These are phyloP conservation scores for Dendrobium chrysotoxum DNA, from an alignment of 106 monocot genomes.

Conservation along the genomic window DNA sequence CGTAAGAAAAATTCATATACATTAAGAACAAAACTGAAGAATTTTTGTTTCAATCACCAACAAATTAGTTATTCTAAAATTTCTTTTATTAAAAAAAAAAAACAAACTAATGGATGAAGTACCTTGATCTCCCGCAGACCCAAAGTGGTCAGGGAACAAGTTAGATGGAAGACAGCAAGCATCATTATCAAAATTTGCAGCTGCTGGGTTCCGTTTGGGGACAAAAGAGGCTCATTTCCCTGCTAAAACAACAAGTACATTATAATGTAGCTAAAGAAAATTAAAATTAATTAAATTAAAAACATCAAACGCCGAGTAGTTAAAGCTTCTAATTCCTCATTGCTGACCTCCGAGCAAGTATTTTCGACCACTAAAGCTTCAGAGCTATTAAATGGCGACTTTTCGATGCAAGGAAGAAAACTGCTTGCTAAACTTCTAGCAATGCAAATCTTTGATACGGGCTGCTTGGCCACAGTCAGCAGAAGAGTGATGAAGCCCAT, in stretches of 20 bases:
- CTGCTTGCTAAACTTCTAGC: background rate
- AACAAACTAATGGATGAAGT: background rate
- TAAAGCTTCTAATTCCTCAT: background rate
- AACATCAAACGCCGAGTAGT: background rate
- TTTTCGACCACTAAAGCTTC: background rate
- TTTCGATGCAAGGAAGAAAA: conserved; percentile 17
- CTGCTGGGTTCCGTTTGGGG: conserved; percentile 8
- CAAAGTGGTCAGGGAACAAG: conserved; percentile 9
- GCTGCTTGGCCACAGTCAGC: conserved; percentile 16
- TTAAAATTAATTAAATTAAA: background rate
- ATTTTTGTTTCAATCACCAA: background rate
- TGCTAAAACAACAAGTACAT: background rate
- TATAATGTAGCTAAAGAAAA: background rate
- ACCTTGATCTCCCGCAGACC: conserved; percentile 16
- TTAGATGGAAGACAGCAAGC: conserved; percentile 6
- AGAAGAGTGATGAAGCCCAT: conserved; percentile 22
- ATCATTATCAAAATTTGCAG: conserved; percentile 16
- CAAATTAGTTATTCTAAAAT: background rate
- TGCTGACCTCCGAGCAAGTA: background rate
- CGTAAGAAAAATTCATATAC: background rate
- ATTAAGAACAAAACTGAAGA: background rate
- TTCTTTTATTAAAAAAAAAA: background rate
- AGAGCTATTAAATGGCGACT: background rate
- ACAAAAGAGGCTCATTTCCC: conserved; percentile 17
- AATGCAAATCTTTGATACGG: conserved; percentile 28